Evolutionary conservation across 306 rosid species (phyloP).

Genomic region (Phaseolus lunatus): DNA sequence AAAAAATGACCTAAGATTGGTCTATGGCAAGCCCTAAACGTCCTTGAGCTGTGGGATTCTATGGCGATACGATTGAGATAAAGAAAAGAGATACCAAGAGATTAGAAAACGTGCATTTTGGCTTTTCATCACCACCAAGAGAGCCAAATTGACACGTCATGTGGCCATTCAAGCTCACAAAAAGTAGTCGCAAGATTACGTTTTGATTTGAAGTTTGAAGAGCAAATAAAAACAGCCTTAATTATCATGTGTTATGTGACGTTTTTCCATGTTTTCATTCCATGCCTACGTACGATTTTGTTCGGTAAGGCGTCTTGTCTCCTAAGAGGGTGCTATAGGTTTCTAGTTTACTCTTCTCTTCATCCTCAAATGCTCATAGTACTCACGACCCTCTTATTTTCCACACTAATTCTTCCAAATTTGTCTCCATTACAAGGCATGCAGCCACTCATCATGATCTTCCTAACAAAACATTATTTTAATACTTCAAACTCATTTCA

Average conservation of each 20-base stretch:
- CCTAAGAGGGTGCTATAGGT: conserved; percentile 41
- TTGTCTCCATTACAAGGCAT: conserved; percentile 32
- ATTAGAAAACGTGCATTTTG: conserved; percentile 42
- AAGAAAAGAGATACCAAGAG: conserved; percentile 14
- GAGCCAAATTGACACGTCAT: conserved; percentile 49
- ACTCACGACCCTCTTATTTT: background rate
- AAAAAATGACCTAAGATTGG: conserved; percentile 36
- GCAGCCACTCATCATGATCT: background rate
- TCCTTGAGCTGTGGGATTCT: conserved; percentile 41
- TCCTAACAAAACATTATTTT: background rate
- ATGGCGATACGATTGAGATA: conserved; percentile 21
- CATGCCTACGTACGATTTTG: conserved; percentile 7
- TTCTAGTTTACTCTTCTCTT: conserved; percentile 13
- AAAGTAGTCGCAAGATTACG: conserved; percentile 12
- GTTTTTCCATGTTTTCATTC: background rate
- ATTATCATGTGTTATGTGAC: conserved; percentile 22
- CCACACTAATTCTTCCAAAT: conserved; percentile 18
- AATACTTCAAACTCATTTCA: background rate
- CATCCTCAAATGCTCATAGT: background rate
- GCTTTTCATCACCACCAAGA: conserved; percentile 57
- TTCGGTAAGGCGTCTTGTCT: conserved; percentile 50
- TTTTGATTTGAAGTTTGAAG: conserved; percentile 35
- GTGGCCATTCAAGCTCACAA: conserved; percentile 54
- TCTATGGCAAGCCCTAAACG: conserved; percentile 1
- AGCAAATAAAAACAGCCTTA: background rate